Conservation (phyloP, 331 rosid species). For the Quercus phellos region DNA sequence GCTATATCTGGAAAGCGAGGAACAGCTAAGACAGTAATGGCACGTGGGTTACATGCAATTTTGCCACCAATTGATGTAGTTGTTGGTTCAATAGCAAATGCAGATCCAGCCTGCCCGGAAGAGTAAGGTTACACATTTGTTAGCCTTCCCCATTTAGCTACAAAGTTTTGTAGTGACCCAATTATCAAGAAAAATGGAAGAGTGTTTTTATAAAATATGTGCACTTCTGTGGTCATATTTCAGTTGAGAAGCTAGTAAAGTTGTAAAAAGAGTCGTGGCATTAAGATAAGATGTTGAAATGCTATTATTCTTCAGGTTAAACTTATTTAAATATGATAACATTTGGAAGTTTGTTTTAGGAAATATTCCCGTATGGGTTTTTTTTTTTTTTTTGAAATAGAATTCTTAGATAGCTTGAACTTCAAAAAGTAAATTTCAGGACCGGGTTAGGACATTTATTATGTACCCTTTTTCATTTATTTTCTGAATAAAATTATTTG, state of each 20-base stretch:
- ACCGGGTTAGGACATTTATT: too few species aligned
- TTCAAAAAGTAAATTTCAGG: too few species aligned
- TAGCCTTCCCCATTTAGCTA: background rate
- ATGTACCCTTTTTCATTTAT: too few species aligned
- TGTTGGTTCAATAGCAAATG: conserved; percentile 80
- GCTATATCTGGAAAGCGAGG: conserved; percentile 92
- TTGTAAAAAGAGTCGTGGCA: background rate
- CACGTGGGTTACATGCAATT: conserved; percentile 84
- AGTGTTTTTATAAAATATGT: background rate
- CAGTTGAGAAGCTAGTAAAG: background rate
- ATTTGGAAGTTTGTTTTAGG: background rate
- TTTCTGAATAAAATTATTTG: too few species aligned
- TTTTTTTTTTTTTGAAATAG: too few species aligned
- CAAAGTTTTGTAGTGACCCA: background rate
- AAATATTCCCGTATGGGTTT: too few species aligned
- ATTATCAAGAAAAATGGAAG: background rate
- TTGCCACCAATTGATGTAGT: conserved; percentile 94
- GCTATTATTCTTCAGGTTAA: background rate
- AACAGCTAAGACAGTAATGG: conserved; percentile 95
- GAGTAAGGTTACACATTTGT: conserved; percentile 57
- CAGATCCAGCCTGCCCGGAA: conserved; percentile 77
- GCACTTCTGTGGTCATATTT: background rate
- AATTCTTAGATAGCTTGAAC: too few species aligned
- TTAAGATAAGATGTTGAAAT: background rate
- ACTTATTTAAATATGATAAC: background rate